phyloP scores from a whole-genome alignment of 2,329 filamentous ascomycete genomes.

The Microcyclospora pomicola region DNA sequence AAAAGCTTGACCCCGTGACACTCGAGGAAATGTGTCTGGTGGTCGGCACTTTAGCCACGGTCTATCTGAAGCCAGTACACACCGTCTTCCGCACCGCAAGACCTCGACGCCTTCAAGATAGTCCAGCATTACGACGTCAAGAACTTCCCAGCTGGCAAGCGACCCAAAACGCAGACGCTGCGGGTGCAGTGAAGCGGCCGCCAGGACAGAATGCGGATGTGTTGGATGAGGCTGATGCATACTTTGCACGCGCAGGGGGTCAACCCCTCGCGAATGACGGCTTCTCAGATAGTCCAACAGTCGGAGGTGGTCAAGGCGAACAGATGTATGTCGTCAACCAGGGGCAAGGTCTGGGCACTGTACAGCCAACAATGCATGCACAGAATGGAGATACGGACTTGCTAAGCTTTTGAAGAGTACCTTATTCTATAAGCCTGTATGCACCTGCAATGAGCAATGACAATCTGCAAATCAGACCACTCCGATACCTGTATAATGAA shows the following conservation, averaged over 20 bases:
- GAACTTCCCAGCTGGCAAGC: slow-evolving; percentile 45
- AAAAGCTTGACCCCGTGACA: slow-evolving; percentile 80
- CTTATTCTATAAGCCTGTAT: no score
- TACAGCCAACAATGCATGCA: slow-evolving; percentile 55
- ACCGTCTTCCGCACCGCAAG: slow-evolving; percentile 88
- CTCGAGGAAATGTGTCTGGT: slow-evolving; percentile 96
- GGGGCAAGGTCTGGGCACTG: slow-evolving; percentile 61
- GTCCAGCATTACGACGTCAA: slow-evolving; percentile 70
- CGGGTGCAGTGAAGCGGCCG: slow-evolving; percentile 35
- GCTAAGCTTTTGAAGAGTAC: slow-evolving; percentile 17
- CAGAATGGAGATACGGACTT: slow-evolving; percentile 29
- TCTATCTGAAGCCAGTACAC: slow-evolving; percentile 95
- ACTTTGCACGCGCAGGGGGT: slow-evolving; percentile 66
- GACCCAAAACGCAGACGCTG: slow-evolving; percentile 25
- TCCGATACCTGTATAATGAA: no score
- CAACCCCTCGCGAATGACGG: slow-evolving; percentile 60
- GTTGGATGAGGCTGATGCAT: slow-evolving; percentile 71
- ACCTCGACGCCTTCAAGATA: slow-evolving; percentile 63
- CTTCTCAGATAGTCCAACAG: slow-evolving; percentile 23
- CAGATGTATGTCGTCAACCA: slow-evolving; percentile 61
- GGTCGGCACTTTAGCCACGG: slow-evolving; percentile 87
- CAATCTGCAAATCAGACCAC: no score
- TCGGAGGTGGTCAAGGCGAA: slow-evolving; percentile 23
- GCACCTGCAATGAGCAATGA: no score
- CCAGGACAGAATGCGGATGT: slow-evolving; percentile 11